Conservation (phyloP, 768 basidiomycete species). For the Leccinum uliginosum region DNA sequence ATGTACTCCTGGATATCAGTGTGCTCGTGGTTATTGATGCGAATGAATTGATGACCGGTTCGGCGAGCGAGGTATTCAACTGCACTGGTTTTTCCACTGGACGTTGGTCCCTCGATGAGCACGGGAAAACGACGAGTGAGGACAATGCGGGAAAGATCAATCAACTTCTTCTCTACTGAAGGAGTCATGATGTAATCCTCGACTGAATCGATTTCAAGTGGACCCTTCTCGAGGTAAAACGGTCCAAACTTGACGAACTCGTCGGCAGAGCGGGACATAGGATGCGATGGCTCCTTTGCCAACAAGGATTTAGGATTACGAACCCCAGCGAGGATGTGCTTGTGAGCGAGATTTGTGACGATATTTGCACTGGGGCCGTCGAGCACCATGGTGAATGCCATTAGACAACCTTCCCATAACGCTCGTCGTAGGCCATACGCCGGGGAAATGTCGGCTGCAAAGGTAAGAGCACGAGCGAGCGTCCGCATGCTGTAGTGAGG, state of each 20-base stretch:
- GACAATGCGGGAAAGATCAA: constrained; percentile 90
- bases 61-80: constrained; percentile 91
- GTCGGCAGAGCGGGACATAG: constrained; percentile 40
- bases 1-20: constrained; percentile 99
- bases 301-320: constrained; percentile 77
- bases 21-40: constrained; percentile 99
- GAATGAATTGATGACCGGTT: constrained; percentile 92
- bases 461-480: constrained; percentile 82
- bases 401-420: constrained; percentile 94
- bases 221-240: constrained; percentile 84
- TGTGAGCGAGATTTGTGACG: constrained; percentile 67
- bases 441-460: constrained; percentile 77
- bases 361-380: constrained; percentile 64
- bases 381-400: constrained; percentile 97
- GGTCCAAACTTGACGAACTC: constrained; percentile 83
- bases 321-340: constrained; percentile 73
- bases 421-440: constrained; percentile 79
- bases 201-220: constrained; percentile 52
- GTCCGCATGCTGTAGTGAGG: constrained; percentile 99
- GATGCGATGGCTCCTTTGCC: constrained; percentile 59
- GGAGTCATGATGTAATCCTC: constrained; percentile 94
- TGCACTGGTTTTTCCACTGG: constrained; percentile 95
- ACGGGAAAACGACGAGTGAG: constrained; percentile 88
- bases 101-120: constrained; percentile 96
- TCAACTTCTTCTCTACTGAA: constrained; percentile 90